Evolutionary conservation across 139 green algal species (phyloP), one percentile per base, ranked within the genome.

Genomic region (Raphidocelis subcapitata): DNA sequence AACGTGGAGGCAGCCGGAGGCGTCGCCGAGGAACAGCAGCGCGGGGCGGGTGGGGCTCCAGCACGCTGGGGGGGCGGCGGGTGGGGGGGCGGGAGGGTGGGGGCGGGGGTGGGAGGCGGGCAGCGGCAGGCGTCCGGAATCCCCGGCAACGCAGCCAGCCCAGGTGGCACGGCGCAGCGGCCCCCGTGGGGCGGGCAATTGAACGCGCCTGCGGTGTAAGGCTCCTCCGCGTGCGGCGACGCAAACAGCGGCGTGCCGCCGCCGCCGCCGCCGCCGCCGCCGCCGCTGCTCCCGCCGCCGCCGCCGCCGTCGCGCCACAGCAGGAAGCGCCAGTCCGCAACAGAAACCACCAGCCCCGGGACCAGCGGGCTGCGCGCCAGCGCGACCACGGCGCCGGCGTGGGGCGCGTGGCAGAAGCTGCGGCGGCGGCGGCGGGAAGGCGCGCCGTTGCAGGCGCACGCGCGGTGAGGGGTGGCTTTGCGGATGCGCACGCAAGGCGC

Each of bases 41-140:
- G 82, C 91, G 35, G 92, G 90, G 0, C 91, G 86, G 8, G 82
- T 92, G 46, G 92, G 92, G 75, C 88, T 95, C 92, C 92, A 97
- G 68, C 79, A 87, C 28, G 76, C 85, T 89, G 71, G 44, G 32
- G 21, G 26, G 31, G 33, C 21, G 28, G 59, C 14, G 31, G 36
- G 59, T 65, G 59, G 36, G 16, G 20, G 28, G 3, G 59, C 26
- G 31, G 36, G 59, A 44, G 26, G 36, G 28, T 65, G n/a, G 20
- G 41, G 8, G 41, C 12, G 41, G 8, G 41, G 8, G 41, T 12
- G 41, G 8, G 41, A 20, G 49, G n/a, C n/a, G n/a, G n/a, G n/a
- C n/a, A n/a, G n/a, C n/a, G n/a, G n/a, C n/a, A n/a, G n/a, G n/a
- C n/a, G n/a, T n/a, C n/a, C n/a, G n/a, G 26, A 51, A 3, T 49